phyloP scores from a whole-genome alignment of 306 rosid genomes.

The Glycine latifolia region DNA sequence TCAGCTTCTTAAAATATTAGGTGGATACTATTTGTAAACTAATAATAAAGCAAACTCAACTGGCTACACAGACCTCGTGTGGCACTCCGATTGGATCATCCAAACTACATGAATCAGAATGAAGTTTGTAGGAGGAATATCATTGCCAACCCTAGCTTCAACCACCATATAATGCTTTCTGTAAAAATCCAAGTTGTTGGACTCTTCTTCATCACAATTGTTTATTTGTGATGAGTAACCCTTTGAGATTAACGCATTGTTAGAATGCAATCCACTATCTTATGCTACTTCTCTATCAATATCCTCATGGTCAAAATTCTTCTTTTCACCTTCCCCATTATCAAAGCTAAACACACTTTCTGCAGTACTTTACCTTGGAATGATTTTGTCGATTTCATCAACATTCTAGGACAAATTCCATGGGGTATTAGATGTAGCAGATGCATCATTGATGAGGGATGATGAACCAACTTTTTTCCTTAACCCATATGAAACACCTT shows the following conservation, averaged over 20 bases:
- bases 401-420: constrained; percentile 59
- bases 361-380: constrained; percentile 55
- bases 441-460: constrained; percentile 54
- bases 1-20: constrained; percentile 38
- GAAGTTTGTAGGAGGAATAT: constrained; percentile 51
- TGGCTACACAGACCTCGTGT: constrained; percentile 77
- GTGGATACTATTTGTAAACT: constrained; percentile 34
- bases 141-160: constrained; percentile 60
- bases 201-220: constrained; percentile 52
- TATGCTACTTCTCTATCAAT: constrained; percentile 50
- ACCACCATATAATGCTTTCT: constrained; percentile 53
- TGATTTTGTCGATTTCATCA: constrained; percentile 61
- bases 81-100: constrained; percentile 88
- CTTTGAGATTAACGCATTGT: constrained; percentile 73
- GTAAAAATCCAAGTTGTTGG: constrained; percentile 51
- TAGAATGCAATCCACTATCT: constrained; percentile 70
- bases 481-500: constrained; percentile 93
- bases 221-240: constrained; percentile 55
- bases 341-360: too few species aligned
- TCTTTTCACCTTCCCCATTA: constrained; percentile 64
- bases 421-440: constrained; percentile 51
- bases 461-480: constrained; percentile 74
- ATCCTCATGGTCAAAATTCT: constrained; percentile 47
- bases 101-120: constrained; percentile 46
- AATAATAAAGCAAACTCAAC: constrained; percentile 42